These are phyloP conservation scores for Lasiodiplodia citricola DNA, from an alignment of 2,329 filamentous ascomycete genomes.

Conservation along the genomic window DNA sequence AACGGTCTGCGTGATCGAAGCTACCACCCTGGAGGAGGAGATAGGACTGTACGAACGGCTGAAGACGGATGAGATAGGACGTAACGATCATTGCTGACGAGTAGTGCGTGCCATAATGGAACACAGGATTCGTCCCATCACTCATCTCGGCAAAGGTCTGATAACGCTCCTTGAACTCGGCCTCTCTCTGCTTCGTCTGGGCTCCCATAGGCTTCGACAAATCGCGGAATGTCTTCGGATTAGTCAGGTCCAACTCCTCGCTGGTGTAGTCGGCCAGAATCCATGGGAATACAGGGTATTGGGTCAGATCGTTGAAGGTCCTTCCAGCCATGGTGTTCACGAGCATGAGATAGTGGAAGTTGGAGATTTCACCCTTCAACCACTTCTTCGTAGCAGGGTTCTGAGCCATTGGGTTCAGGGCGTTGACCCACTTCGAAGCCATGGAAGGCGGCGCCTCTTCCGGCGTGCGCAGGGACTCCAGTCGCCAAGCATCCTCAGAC, in stretches of 20 bases:
- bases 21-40: slow-evolving; percentile 91
- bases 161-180: slow-evolving; percentile 83
- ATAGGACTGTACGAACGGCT: slow-evolving; percentile 96
- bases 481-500: slow-evolving; percentile 87
- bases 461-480: slow-evolving; percentile 78
- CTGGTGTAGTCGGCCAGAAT: slow-evolving; percentile 95
- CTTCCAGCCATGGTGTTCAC: slow-evolving; percentile 96
- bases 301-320: slow-evolving; percentile 97
- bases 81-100: slow-evolving; percentile 99
- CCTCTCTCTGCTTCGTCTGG: slow-evolving; percentile 76
- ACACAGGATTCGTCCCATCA: slow-evolving; percentile 74
- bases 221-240: slow-evolving; percentile 87
- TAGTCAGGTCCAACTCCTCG: slow-evolving; percentile 83
- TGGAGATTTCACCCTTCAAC: slow-evolving; percentile 94
- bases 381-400: slow-evolving; percentile 88
- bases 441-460: slow-evolving; percentile 70
- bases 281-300: slow-evolving; percentile 98
- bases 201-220: slow-evolving; percentile 96
- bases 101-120: slow-evolving; percentile 98
- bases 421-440: slow-evolving; percentile 87
- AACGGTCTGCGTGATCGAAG: slow-evolving; percentile 92
- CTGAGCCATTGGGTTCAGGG: slow-evolving; percentile 83
- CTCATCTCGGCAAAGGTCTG: slow-evolving; percentile 89
- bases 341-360: slow-evolving; percentile 98
- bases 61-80: slow-evolving; percentile 91